Evolutionary conservation across 78 protist species (phyloP).

Genomic region (Mantamonas sphyraenae): DNA sequence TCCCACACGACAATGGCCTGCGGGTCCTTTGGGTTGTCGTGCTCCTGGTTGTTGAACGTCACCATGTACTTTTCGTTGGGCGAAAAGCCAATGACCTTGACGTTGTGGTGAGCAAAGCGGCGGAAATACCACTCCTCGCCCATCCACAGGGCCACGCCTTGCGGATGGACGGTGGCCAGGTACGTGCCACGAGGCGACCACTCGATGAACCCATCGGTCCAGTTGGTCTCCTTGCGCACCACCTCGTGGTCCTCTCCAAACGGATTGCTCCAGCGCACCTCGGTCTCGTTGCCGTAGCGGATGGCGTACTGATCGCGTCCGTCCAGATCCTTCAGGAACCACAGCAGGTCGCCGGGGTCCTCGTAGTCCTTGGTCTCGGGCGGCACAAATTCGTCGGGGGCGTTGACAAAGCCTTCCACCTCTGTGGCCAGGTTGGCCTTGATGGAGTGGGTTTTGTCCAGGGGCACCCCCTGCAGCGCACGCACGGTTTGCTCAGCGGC

Average conservation of each 20-base stretch:
- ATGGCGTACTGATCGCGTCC: constrained; percentile 45
- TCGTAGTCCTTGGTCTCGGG: constrained; percentile 5
- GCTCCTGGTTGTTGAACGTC: constrained; percentile 19
- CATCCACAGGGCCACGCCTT: constrained; percentile 80
- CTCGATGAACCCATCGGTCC: constrained; percentile 55
- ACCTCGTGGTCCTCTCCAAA: constrained; percentile 18
- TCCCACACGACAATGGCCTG: constrained; percentile 63
- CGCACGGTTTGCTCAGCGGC: constrained; percentile 2
- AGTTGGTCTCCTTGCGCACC: constrained; percentile 8
- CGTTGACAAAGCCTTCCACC: neutral
- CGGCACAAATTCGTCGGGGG: constrained; percentile 9
- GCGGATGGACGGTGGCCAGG: constrained; percentile 76
- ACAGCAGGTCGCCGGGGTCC: neutral
- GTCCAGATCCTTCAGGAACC: neutral
- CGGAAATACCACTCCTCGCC: constrained; percentile 37
- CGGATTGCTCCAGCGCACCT: constrained; percentile 68
- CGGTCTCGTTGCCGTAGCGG: constrained; percentile 56
- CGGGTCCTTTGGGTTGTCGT: constrained; percentile 37
- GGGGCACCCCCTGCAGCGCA: constrained; percentile 25
- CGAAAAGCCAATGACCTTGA: constrained; percentile 64
- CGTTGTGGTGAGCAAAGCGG: constrained; percentile 60
- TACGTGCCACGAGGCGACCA: constrained; percentile 87
- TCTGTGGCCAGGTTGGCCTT: constrained; percentile 2
- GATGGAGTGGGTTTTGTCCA: constrained; percentile 50
- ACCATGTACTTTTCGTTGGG: constrained; percentile 61